phyloP scores from a whole-genome alignment of 2,329 filamentous ascomycete genomes.

The Stachybotrys echinatus region DNA sequence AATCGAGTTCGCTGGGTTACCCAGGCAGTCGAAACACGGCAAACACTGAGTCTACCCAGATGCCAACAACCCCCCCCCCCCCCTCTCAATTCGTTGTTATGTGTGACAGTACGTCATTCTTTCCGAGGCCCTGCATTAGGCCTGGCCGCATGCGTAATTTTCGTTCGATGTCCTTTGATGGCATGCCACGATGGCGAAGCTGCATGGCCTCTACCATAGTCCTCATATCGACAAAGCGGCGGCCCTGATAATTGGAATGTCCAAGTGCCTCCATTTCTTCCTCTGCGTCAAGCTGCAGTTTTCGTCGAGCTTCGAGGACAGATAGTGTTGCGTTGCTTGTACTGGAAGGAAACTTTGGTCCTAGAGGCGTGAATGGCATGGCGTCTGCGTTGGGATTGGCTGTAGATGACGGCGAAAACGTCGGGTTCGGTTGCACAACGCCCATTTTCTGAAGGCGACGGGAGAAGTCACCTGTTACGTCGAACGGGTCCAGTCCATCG shows the following conservation, averaged over 20 bases:
- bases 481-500: constrained; percentile 36
- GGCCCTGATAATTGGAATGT: constrained; percentile 21
- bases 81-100: neutral
- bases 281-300: constrained; percentile 36
- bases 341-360: constrained; percentile 22
- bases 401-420: constrained; percentile 46
- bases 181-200: constrained; percentile 34
- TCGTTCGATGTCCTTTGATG: constrained; percentile 37
- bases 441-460: constrained; percentile 49
- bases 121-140: constrained; percentile 39
- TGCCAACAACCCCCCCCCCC: too few species aligned
- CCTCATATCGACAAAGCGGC: constrained; percentile 42
- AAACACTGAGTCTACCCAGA: too few species aligned
- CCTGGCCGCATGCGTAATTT: constrained; percentile 39
- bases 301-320: constrained; percentile 42
- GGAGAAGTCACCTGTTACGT: constrained; percentile 38
- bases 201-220: constrained; percentile 41
- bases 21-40: too few species aligned
- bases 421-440: constrained; percentile 48
- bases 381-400: constrained; percentile 17
- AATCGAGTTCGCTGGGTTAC: too few species aligned
- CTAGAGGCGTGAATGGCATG: constrained; percentile 12
- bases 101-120: constrained; percentile 31
- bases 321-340: constrained; percentile 39
- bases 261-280: constrained; percentile 37